Evolutionary conservation across 202 grass and related monocot genomes (phyloP).

Genomic region (Dendrocalamus latiflorus): DNA sequence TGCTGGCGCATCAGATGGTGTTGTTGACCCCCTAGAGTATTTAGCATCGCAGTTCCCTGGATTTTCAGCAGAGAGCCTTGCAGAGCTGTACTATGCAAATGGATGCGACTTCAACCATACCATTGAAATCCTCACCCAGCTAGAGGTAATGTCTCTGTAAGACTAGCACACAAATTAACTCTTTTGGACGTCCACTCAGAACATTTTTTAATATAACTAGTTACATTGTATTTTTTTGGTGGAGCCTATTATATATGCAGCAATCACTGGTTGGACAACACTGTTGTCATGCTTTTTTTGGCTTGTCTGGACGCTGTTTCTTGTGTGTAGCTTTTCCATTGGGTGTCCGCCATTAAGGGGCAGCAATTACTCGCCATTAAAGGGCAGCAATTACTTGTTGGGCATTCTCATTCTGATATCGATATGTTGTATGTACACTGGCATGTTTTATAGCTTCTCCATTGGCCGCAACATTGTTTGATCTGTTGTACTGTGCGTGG

Average conservation of each 20-base stretch:
- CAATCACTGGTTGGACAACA: neutral
- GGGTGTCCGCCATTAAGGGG: neutral
- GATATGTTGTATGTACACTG: neutral
- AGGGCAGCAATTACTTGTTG: neutral
- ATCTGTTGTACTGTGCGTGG: neutral
- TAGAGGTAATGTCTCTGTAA: slow-evolving; percentile 65
- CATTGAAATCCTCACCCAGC: slow-evolving; percentile 76
- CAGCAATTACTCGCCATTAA: neutral
- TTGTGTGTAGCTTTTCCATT: neutral
- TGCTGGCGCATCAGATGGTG: slow-evolving; percentile 41
- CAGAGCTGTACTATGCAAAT: slow-evolving; percentile 85
- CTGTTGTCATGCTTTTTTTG: neutral
- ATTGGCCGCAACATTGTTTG: neutral
- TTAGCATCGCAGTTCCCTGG: slow-evolving; percentile 76
- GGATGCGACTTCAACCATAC: slow-evolving; percentile 82
- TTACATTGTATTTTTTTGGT: neutral
- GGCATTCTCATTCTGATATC: neutral
- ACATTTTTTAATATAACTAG: neutral
- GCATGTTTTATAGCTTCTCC: neutral
- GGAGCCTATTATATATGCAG: neutral
- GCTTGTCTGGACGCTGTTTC: neutral
- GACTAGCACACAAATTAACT: neutral
- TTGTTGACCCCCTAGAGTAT: slow-evolving; percentile 60
- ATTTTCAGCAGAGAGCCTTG: slow-evolving; percentile 84
- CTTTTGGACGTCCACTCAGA: neutral